A percentile compares a stretch with the other conserved stretches of the same genome.
phyloP scores from a whole-genome alignment of 1,284 basidiomycete genomes.

The Cystobasidium slooffiae region DNA sequence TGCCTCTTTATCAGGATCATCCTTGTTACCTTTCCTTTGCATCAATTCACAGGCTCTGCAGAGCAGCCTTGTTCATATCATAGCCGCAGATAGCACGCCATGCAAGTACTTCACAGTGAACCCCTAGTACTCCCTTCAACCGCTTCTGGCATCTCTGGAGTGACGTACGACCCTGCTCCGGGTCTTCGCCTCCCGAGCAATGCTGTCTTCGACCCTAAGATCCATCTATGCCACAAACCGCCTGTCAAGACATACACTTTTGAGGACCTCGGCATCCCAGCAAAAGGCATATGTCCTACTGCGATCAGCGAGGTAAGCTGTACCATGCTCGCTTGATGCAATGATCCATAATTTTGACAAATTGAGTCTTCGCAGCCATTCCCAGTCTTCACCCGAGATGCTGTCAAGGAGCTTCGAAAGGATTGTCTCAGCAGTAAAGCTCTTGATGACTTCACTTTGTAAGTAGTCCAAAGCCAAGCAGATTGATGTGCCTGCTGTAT shows the following conservation, averaged over 20 bases:
- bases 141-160: constrained; percentile 5
- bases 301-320: constrained; percentile 48
- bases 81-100: not conserved
- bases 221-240: constrained; percentile 48
- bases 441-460: constrained; percentile 40
- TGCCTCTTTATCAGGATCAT: too few relatives aligned
- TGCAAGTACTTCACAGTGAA: constrained; percentile 17
- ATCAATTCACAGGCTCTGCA: not conserved
- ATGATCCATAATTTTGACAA: not conserved
- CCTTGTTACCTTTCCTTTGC: too few relatives aligned
- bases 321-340: too few relatives aligned
- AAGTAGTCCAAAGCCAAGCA: not conserved
- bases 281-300: constrained; percentile 43
- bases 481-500: not conserved
- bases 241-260: constrained; percentile 47
- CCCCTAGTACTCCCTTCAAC: not conserved
- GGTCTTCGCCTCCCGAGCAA: constrained; percentile 17
- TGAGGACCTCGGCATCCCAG: constrained; percentile 48
- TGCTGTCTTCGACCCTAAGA: constrained; percentile 47
- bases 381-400: constrained; percentile 49
- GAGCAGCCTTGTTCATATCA: not conserved
- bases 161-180: constrained; percentile 22
- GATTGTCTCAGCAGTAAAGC: constrained; percentile 49
- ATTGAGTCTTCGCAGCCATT: constrained; percentile 44
- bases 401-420: constrained; percentile 49